Base-by-base conservation (phyloP, 345 rosid species). In the Gossypium raimondii region DNA sequence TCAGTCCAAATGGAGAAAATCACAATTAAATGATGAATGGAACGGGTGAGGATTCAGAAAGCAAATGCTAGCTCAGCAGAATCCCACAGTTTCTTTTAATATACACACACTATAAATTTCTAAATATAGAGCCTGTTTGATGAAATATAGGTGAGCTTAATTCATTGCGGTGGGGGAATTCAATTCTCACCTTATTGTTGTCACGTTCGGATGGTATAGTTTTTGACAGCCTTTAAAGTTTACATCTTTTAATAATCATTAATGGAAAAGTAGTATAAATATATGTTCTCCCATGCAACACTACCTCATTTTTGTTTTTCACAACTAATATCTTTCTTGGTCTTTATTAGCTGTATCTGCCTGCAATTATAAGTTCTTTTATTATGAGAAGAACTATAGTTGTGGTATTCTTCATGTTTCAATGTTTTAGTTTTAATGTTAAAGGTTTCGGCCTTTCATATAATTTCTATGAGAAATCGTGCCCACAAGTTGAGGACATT, bases 401-500 rank as follows among this genome's bases (percentile, higher is more conserved):
- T 66, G 45, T 22, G 14, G 43, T 58, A 27, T 29, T 47, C 16
- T 47, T 73, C 16, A 11, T 72, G 73, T 16, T 78, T 67, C 59
- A 65, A 18, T 17, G 24, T 24, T 65, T 64, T 4, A 45, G 72
- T 20, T 66, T 78, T 29, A n/a, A 38, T 29, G 77, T 55, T 29
- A 44, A 73, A 11, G 77, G 69, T 14, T 22, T 52, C 17, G 53
- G 58, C 9, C 77, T 78, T 17, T 85, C 86, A 63, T 79, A 79
- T 76, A 43, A 76, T 70, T 85, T 81, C 73, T 83, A 85, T 69
- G 77, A 81, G 67, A 77, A 77, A 65, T 75, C 88, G 63, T 83
- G 86, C 72, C 86, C 88, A 16, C 82, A 68, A 75, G 51, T 82
- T 14, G 84, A 83, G 62, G 67, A 79, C 67, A 77, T 85, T 52